Evolutionary conservation across 768 basidiomycete species (phyloP), one percentile per base, ranked within the genome.

Genomic region (Trametes villosa): DNA sequence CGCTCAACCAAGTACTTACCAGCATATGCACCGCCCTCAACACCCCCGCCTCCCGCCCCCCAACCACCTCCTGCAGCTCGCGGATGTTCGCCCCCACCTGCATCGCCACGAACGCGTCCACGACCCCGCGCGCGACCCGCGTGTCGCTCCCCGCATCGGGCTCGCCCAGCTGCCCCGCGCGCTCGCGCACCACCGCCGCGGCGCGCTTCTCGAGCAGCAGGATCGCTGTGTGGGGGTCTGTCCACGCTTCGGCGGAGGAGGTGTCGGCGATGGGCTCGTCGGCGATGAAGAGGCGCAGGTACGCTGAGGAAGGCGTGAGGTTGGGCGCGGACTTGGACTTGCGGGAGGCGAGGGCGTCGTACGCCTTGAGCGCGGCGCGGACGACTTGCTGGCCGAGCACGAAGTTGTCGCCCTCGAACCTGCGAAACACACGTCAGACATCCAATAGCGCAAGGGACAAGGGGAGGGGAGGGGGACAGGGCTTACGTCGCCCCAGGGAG

Each of bases 351-450:
- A 83, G 68, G 17, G 60, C 66, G 18, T 71, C 75, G 67, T 80
- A 81, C 0, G 87, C 79, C 65, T 90, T 92, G 29, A 89, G 72
- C 3, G 88, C 87, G 0, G 87, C 84, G 24, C 88, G 83, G 33
- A 89, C 83, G 33, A 90, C 88, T 72, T 92, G 91, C 48, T 83
- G 79, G 64, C 89, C 86, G 12, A 92, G 79, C 6, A 91, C 86
- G 61, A 82, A 91, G 68, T 92, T 92, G 67, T 92, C 91, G 15
- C 90, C 89, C 74, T 92, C 90, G 63, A 83, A 91, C 2, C 87
- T 88, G 60, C 7, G 0, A 42, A 31, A 6, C 31, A 41, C 18
- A 18, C 17, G n/a, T 47, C 4, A 22, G 34, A 12, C 4, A 24
- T 6, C n/a, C n/a, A n/a, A n/a, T n/a, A n/a, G n/a, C n/a, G n/a